Base-by-base conservation (phyloP, 2,329 filamentous ascomycete genomes). In the Alternaria conjuncta region DNA sequence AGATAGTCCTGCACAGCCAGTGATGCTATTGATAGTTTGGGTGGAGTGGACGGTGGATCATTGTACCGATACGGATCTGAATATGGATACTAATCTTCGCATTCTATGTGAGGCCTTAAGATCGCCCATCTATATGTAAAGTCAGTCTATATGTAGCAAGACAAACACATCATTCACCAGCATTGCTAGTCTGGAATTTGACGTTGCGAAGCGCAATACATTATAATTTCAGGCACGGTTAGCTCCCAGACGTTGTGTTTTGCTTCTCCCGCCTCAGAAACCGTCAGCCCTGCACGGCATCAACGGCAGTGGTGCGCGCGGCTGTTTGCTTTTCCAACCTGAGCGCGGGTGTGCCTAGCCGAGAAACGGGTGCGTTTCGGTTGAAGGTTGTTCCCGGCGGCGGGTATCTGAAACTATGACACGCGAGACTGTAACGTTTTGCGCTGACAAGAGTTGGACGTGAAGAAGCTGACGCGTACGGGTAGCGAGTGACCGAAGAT, bases 381-480 rank as follows among this genome's bases (percentile, higher is more conserved):
- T 20, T 51, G 20, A 44, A 51, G 28, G 26, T n/a, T 50, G 30
- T 26, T 30, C 55, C 45, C 28, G 18, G n/a, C 60, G 60, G 41
- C 60, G 60, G 47, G 28, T 54, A 58, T 26, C 55, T 32, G 60
- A 59, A 62, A 62, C 60, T 3, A 18, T 28, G 36, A 47, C 55
- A 55, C 18, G 12, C n/a, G 36, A 49, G 30, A 21, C 21, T 62
- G 60, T 30, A 59, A 62, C 60, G 55, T 51, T 20, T 54, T 46
- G 47, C 13, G 55, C 28, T 43, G 55, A 47, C 55, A 55, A 58
- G 46, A 50, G 25, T 57, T 41, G 23, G 25, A 25, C 21, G 28
- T 43, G 32, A 32, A 54, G n/a, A 55, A 36, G 58, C 53, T 60
- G 50, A 60, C 58, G 58, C 58, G 51, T 55, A 60, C 50, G 57